phyloP scores from a whole-genome alignment of 139 green algal genomes.

The Coelastrella sp. region DNA sequence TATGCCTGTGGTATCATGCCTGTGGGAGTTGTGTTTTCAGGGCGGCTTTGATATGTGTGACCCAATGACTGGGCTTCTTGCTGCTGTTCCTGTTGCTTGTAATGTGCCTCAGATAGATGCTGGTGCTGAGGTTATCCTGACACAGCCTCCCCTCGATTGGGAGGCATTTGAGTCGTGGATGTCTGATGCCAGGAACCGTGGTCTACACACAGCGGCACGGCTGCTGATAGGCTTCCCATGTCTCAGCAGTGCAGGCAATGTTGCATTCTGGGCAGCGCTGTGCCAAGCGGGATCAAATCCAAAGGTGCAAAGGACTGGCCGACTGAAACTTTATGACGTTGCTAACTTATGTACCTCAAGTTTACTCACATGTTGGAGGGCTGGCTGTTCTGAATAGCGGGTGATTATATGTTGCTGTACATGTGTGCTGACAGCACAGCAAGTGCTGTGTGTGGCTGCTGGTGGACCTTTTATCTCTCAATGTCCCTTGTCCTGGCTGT shows the following conservation, averaged over 20 bases:
- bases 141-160: constrained; percentile 82
- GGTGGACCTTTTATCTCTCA: not conserved
- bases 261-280: constrained; percentile 79
- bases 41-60: too few species aligned
- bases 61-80: too few species aligned
- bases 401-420: too few species aligned
- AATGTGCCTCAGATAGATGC: constrained; percentile 62
- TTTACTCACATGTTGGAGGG: too few species aligned
- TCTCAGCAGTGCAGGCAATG: constrained; percentile 66
- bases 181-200: constrained; percentile 52
- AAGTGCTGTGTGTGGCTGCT: too few species aligned
- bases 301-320: constrained; percentile 18
- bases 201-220: constrained; percentile 33
- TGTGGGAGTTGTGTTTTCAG: not conserved
- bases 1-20: not conserved
- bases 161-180: constrained; percentile 67
- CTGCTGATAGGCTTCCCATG: constrained; percentile 78
- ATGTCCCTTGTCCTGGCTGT: too few species aligned
- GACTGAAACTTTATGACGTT: not conserved
- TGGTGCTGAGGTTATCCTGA: constrained; percentile 78
- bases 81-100: not conserved
- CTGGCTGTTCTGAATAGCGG: too few species aligned
- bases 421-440: too few species aligned
- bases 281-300: constrained; percentile 48
- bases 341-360: too few species aligned